Evolutionary conservation across 495 filamentous ascomycete genomes (phyloP).

Genomic region (Ascodesmis nigricans): DNA sequence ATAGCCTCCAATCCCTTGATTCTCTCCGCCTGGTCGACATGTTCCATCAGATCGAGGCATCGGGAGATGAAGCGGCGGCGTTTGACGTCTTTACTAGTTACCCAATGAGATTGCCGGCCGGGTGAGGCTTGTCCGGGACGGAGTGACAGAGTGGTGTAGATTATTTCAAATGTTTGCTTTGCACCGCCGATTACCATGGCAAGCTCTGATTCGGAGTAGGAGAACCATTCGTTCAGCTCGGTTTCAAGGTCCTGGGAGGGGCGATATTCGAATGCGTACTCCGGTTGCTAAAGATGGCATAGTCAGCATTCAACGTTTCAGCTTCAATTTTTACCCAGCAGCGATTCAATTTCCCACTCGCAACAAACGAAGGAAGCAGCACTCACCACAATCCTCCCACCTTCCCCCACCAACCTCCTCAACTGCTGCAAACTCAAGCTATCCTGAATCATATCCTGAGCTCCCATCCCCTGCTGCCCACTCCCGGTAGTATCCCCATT

Average conservation of each 20-base stretch:
- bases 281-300: conserved; percentile 34
- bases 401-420: conserved; percentile 50
- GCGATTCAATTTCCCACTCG: conserved; percentile 2
- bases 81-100: conserved; percentile 26
- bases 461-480: conserved; percentile 17
- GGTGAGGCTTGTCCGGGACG: conserved; percentile 12
- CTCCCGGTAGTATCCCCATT: not conserved
- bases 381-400: conserved; percentile 6
- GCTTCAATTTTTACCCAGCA: conserved; percentile 4
- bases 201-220: conserved; percentile 80
- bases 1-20: conserved; percentile 50
- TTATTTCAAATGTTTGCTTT: conserved; percentile 46
- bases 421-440: conserved; percentile 70
- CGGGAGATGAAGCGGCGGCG: conserved; percentile 27
- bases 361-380: too few relatives aligned
- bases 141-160: conserved; percentile 24
- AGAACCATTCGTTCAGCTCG: conserved; percentile 93
- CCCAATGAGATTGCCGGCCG: conserved; percentile 26
- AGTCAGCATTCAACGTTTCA: conserved; percentile 1
- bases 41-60: conserved; percentile 25
- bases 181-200: conserved; percentile 40
- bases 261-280: conserved; percentile 87
- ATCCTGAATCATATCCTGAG: conserved; percentile 30
- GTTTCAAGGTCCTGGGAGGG: conserved; percentile 60
- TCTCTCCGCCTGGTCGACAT: conserved; percentile 31